A percentile compares a stretch with the other conserved stretches of the same genome.
These are phyloP conservation scores for Rhododendron ferrugineum DNA, from an alignment of 148 eudicot genomes.

Conservation along the genomic window DNA sequence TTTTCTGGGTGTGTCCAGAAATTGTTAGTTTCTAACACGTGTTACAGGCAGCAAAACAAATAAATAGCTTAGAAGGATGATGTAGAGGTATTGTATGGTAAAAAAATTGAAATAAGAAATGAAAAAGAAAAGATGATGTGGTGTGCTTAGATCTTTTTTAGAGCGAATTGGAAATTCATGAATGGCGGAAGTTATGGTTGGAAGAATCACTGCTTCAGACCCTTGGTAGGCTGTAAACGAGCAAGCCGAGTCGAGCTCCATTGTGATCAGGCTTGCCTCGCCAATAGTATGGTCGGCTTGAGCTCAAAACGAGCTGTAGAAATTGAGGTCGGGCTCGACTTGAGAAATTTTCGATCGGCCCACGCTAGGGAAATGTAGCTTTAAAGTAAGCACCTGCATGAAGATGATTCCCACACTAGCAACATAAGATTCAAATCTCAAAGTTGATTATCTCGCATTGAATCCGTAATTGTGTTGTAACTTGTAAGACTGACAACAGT, in stretches of 20 bases:
- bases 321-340: background rate
- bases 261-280: background rate
- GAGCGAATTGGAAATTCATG: background rate
- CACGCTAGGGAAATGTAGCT: background rate
- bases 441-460: background rate
- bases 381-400: background rate
- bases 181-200: background rate
- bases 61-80: background rate
- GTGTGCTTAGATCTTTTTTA: background rate
- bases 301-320: background rate
- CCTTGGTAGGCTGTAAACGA: background rate
- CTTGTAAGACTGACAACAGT: no score
- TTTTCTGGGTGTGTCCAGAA: background rate
- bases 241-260: background rate
- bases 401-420: conserved; percentile 2
- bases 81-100: background rate
- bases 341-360: background rate
- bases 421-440: background rate
- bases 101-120: background rate
- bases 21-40: background rate
- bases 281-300: background rate
- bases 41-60: background rate
- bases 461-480: background rate
- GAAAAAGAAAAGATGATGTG: background rate
- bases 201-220: background rate